These are phyloP conservation scores for Colletotrichum endophyticum DNA, from an alignment of 2,329 filamentous ascomycete genomes.

Conservation along the genomic window DNA sequence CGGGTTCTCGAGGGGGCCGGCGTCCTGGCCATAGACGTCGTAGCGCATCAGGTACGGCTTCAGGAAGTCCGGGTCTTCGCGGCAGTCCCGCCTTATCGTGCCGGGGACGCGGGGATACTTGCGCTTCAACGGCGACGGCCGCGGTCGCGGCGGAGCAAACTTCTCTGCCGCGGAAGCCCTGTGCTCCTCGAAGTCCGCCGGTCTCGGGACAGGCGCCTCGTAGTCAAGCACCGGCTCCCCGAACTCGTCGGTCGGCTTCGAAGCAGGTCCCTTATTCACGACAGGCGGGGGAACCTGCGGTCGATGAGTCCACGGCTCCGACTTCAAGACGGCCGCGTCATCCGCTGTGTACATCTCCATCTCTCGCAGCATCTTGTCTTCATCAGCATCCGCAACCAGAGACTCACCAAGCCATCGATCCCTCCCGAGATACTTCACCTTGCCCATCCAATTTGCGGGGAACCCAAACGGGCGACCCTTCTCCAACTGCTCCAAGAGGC, in stretches of 20 bases:
- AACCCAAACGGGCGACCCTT: neutral
- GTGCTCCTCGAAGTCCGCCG: neutral
- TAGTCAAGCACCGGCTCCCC: neutral
- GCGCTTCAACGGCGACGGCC: conserved; percentile 5
- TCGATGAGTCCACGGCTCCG: conserved; percentile 8
- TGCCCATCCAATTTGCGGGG: neutral
- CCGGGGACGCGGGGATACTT: conserved; percentile 1
- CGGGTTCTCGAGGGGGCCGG: neutral
- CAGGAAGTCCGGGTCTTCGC: neutral
- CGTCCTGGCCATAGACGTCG: neutral
- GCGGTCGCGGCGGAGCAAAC: neutral
- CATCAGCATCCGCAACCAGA: neutral
- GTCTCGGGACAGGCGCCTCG: neutral
- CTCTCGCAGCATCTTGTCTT: neutral
- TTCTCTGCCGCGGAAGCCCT: neutral
- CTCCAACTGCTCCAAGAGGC: neutral
- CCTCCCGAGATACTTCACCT: conserved; percentile 23
- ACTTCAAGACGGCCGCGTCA: neutral
- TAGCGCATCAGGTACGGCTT: neutral
- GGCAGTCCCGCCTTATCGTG: neutral
- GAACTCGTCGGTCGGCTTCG: neutral
- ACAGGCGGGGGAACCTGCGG: neutral
- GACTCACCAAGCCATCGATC: conserved; percentile 28
- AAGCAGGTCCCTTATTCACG: neutral
- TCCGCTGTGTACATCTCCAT: neutral